Conservation (phyloP, 495 filamentous ascomycete species). For the Baudoinia panamericana region DNA sequence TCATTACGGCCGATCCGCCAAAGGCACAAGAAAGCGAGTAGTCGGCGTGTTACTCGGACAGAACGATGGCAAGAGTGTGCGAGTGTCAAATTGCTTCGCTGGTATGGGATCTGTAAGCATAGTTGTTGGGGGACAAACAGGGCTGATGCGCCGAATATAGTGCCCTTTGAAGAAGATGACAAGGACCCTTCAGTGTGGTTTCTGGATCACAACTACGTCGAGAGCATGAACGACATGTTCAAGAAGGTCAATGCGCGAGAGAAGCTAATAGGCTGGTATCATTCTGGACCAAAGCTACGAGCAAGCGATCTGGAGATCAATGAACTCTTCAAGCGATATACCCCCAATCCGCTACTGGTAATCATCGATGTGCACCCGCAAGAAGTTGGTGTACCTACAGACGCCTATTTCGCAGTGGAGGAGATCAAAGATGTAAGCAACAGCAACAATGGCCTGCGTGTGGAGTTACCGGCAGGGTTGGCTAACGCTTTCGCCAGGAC, state of each 20-base stretch:
- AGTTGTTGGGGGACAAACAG: not conserved
- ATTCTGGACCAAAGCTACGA: conserved; percentile 91
- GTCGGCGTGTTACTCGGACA: conserved; percentile 92
- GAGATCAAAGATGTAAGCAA: conserved; percentile 95
- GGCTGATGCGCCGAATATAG: conserved; percentile 35
- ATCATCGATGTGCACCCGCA: conserved; percentile 99
- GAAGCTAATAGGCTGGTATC: conserved; percentile 99
- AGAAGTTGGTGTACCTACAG: conserved; percentile 92
- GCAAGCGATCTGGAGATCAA: conserved; percentile 98
- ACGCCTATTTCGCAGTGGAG: conserved; percentile 98
- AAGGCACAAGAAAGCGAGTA: conserved; percentile 81
- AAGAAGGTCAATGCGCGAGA: conserved; percentile 99
- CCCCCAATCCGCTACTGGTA: conserved; percentile 85
- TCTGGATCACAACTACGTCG: conserved; percentile 97
- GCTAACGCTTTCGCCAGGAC: conserved; percentile 49
- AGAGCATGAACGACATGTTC: conserved; percentile 99
- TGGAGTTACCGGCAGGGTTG: not conserved
- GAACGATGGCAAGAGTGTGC: conserved; percentile 85
- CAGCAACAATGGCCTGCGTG: not conserved
- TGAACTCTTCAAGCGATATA: conserved; percentile 98
- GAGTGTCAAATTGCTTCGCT: conserved; percentile 97
- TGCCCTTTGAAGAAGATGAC: conserved; percentile 97
- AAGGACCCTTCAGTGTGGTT: conserved; percentile 99
- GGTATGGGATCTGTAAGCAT: conserved; percentile 43
- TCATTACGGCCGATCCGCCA: conserved; percentile 90